Base-by-base conservation (phyloP, 257 asterid genomes). In the Fraxinus cuspidata region DNA sequence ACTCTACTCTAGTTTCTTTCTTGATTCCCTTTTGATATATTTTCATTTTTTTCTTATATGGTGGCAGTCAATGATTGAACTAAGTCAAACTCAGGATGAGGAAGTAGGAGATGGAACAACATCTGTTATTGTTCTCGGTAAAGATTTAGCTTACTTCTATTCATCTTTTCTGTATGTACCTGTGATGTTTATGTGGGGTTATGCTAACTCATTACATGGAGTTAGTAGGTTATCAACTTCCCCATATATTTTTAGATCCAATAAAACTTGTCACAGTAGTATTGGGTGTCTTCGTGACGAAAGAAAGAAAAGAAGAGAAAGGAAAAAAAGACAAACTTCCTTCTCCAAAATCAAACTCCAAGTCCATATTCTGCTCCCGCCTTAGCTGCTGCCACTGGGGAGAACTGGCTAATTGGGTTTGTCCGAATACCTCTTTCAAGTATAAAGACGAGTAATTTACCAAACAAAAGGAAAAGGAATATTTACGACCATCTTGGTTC, bases 51-150 rank as follows among this genome's bases (percentile, higher is more conserved):
- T 40, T 0, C 16, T 12, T 10, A 42, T 11, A 10, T 2, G 83
- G 60, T 82, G 72, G 83, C 92, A 96, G 98, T 93, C 99, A 42
- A 96, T 93, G 98, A 96, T 96, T 74, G 99, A 96, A 84, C 96
- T 93, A 51, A 96, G 99, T 82, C 94, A 97, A 34, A 96, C 99
- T 65, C 99, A 93, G 84, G 99, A 96, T 77, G 99, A 96, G 84
- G 99, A 96, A 84, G 99, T 96, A 3, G 99, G 99, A 79, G 99
- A 96, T 82, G 99, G 99, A 82, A 96, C 99, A 23, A 96, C 99
- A 72, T 93, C 98, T 71, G 99, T 96, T 80, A 96, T 93, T 73
- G 95, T 93, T 74, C 98, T 93, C 51, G 98, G 99, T 93, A 90
- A 81, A 89, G 44, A 29, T 72, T 70, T 38, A 75, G 19, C 29